phyloP scores from a whole-genome alignment of 179 eudicot genomes.

The Beta lomatogona region DNA sequence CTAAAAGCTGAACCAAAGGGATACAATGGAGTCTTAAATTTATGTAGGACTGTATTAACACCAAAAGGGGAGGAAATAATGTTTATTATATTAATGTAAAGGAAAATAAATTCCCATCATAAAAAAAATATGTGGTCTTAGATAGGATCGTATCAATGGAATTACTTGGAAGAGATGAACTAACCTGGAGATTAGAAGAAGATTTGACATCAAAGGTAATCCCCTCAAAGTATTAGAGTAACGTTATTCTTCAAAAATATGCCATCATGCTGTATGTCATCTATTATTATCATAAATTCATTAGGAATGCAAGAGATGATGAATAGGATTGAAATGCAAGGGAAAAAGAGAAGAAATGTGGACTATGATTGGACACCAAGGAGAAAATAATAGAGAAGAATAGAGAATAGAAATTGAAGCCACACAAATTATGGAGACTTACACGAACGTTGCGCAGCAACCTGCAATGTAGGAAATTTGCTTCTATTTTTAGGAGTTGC shows the following conservation, averaged over 20 bases:
- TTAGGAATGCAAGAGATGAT: background rate
- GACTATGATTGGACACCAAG: background rate
- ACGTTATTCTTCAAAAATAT: background rate
- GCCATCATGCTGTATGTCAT: background rate
- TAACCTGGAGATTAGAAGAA: background rate
- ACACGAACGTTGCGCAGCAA: background rate
- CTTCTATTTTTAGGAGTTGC: background rate
- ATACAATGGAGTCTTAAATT: background rate
- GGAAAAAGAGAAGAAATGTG: background rate
- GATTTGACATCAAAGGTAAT: background rate
- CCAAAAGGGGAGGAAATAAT: background rate
- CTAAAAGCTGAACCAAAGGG: background rate
- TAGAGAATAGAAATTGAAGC: slow-evolving; percentile 1
- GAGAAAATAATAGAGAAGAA: background rate
- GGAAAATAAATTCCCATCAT: background rate
- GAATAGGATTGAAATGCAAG: background rate
- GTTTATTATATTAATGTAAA: too few relatives aligned
- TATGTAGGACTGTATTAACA: background rate
- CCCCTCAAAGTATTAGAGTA: background rate
- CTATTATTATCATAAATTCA: background rate
- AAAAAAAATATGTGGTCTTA: background rate
- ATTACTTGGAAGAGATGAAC: background rate
- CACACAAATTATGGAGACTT: slow-evolving; percentile 10
- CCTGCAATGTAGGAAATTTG: background rate
- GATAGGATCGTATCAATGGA: background rate